These are phyloP conservation scores for Aureobasidium sp. DNA, from an alignment of 2,329 filamentous ascomycete species.

Conservation along the genomic window DNA sequence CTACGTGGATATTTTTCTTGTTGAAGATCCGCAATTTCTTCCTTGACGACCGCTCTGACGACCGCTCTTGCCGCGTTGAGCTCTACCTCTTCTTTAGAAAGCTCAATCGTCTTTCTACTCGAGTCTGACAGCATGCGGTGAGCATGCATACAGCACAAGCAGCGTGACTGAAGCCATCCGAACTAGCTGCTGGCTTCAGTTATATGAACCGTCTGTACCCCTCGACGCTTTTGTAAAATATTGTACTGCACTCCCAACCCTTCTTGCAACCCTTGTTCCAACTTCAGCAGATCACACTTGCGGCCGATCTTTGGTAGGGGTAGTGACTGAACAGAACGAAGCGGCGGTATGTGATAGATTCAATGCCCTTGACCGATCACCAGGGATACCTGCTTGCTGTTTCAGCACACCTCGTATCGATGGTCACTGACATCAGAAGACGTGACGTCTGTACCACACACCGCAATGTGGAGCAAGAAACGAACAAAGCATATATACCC, in stretches of 20 bases:
- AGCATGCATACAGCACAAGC: not conserved
- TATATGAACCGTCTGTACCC: not conserved
- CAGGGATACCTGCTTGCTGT: not conserved
- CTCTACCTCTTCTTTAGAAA: not conserved
- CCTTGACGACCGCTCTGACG: not conserved
- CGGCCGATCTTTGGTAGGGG: not conserved
- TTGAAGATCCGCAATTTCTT: not conserved
- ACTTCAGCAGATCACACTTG: not conserved
- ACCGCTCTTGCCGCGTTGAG: not conserved
- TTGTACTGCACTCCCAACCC: not conserved
- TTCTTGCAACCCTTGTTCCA: not conserved
- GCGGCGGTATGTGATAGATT: not conserved
- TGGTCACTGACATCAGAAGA: not conserved
- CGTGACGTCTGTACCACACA: not conserved
- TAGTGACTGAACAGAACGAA: not conserved
- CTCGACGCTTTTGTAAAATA: not conserved
- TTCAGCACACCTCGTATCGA: slow-evolving; percentile 3
- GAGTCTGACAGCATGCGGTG: not conserved
- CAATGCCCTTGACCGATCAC: not conserved
- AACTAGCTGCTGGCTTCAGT: not conserved
- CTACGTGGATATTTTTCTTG: not conserved
- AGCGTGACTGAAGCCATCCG: not conserved
- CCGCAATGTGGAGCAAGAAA: not conserved
- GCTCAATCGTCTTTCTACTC: not conserved
- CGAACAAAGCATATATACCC: not conserved